A percentile compares a stretch with the other conserved stretches of the same genome.
Conservation (phyloP, 345 rosid genomes). For the Eucalyptus pauciflora region DNA sequence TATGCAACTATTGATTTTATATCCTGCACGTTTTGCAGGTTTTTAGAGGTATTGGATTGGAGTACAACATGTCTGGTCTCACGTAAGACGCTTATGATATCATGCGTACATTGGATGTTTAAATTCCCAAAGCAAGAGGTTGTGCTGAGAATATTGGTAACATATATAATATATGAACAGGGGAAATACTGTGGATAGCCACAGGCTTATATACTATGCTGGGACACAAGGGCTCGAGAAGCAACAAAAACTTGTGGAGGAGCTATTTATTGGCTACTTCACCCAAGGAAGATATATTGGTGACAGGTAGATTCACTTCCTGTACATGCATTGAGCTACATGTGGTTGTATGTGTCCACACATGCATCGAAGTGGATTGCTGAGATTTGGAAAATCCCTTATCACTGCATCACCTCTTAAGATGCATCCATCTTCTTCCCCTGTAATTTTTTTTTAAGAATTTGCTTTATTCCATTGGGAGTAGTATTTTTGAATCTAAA, state of each 20-base stretch:
- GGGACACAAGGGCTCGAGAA: constrained; percentile 52
- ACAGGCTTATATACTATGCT: constrained; percentile 67
- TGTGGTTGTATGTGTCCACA: background rate
- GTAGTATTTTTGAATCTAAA: background rate
- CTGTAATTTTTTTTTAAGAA: background rate
- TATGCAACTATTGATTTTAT: background rate
- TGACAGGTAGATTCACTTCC: constrained; percentile 31
- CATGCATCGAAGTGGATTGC: background rate
- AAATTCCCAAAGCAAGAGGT: background rate
- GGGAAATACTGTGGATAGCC: constrained; percentile 80
- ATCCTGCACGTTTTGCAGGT: constrained; percentile 29
- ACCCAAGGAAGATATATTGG: constrained; percentile 77
- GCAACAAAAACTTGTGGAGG: constrained; percentile 79
- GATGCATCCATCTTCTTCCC: background rate
- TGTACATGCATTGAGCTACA: background rate
- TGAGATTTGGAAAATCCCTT: background rate
- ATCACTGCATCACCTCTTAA: background rate
- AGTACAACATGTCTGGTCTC: constrained; percentile 72
- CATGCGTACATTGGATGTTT: background rate
- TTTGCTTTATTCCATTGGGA: background rate
- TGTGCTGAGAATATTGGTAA: background rate
- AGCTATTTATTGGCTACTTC: constrained; percentile 77
- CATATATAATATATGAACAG: constrained; percentile 17
- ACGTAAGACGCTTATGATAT: constrained; percentile 35
- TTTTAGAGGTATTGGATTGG: constrained; percentile 56